These are phyloP conservation scores for Kwoniella sp. DNA, from an alignment of 768 basidiomycete genomes.

Conservation along the genomic window DNA sequence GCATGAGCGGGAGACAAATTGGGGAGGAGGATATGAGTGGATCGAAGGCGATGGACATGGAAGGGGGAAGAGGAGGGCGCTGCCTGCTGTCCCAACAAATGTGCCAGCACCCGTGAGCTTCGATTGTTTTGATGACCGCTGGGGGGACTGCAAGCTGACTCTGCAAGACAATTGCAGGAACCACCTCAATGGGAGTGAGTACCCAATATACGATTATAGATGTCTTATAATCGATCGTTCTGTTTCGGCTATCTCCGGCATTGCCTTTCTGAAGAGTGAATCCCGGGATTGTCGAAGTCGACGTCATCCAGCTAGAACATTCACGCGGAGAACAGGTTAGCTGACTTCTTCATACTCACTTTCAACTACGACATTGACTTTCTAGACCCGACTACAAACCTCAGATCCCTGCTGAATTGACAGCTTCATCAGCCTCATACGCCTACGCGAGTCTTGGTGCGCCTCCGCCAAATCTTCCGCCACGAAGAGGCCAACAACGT, in stretches of 20 bases:
- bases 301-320: slow-evolving; percentile 4
- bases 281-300: not conserved
- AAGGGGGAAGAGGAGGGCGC: slow-evolving; percentile 27
- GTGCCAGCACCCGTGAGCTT: slow-evolving; percentile 34
- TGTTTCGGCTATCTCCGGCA: slow-evolving; percentile 9
- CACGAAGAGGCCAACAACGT: slow-evolving; percentile 27
- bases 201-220: too few species aligned
- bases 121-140: not conserved
- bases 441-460: slow-evolving; percentile 46
- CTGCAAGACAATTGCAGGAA: slow-evolving; percentile 20
- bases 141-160: too few species aligned
- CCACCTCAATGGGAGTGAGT: slow-evolving; percentile 51
- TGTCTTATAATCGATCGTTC: not conserved
- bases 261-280: not conserved
- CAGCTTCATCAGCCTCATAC: slow-evolving; percentile 39
- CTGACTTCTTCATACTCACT: not conserved
- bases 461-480: slow-evolving; percentile 46
- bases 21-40: slow-evolving; percentile 14
- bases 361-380: not conserved
- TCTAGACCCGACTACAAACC: slow-evolving; percentile 50
- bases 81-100: slow-evolving; percentile 32
- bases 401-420: slow-evolving; percentile 43
- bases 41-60: slow-evolving; percentile 16
- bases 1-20: slow-evolving; percentile 4
- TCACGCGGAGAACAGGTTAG: not conserved